These are phyloP conservation scores for Polytrichum formosum DNA, from an alignment of 225 moss, liverwort and hornwort genomes.

Conservation along the genomic window DNA sequence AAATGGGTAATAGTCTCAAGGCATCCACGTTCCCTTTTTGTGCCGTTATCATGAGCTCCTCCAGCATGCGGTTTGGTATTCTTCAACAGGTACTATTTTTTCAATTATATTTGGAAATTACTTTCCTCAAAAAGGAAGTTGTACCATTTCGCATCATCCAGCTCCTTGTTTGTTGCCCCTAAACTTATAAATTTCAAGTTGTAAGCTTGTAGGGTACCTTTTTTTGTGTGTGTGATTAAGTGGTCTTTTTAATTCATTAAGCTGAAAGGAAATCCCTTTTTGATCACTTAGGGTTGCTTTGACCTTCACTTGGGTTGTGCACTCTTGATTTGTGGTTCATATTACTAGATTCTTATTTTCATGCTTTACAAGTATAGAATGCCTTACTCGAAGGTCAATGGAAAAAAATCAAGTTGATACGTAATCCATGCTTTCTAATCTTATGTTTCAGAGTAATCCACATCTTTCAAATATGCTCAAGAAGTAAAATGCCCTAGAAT, in stretches of 20 bases:
- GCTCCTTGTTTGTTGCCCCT: not conserved
- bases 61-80: constrained; percentile 76
- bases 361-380: no score
- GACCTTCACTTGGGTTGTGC: no score
- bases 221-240: no score
- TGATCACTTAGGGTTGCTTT: no score
- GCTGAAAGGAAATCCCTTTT: no score
- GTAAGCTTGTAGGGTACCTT: no score
- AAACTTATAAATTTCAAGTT: not conserved
- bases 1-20: constrained; percentile 87
- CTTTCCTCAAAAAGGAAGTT: no score
- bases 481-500: not conserved
- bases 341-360: no score
- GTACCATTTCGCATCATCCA: not conserved
- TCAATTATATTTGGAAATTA: not conserved
- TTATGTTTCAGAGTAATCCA: not conserved
- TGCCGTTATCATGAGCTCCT: constrained; percentile 72
- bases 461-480: not conserved
- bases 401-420: not conserved
- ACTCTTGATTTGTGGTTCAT: no score
- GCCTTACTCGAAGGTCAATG: no score
- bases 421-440: not conserved
- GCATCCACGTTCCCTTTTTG: constrained; percentile 96
- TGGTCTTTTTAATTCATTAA: no score
- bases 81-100: constrained; percentile 60